Percentiles rank a stretch among this genome's conserved stretches.
Conservation (phyloP, 2,329 filamentous ascomycete genomes). For the Aureobasidium sp. region DNA sequence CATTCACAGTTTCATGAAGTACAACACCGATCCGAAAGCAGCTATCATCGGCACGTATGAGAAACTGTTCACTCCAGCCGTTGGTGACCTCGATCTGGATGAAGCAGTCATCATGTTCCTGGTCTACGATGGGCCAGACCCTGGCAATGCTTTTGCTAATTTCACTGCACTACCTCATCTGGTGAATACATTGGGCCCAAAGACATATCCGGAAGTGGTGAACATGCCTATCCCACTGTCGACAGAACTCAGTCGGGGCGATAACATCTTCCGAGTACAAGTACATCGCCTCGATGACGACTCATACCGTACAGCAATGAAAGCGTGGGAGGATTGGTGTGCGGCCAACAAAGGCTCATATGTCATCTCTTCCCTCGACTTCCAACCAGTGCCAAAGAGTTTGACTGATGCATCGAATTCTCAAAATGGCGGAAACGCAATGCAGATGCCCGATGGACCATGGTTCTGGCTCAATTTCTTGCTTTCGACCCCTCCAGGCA, state of each 20-base stretch:
- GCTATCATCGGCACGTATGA: constrained; percentile 30
- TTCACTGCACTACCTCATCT: constrained; percentile 29
- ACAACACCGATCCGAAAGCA: constrained; percentile 31
- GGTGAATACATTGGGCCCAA: constrained; percentile 25
- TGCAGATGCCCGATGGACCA: constrained; percentile 31
- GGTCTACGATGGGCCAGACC: constrained; percentile 30
- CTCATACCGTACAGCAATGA: constrained; percentile 21
- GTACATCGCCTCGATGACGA: constrained; percentile 24
- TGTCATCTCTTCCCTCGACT: constrained; percentile 22
- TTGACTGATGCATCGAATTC: constrained; percentile 29
- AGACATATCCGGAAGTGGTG: constrained; percentile 28
- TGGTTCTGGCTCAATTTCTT: constrained; percentile 30
- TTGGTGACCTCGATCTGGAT: constrained; percentile 25
- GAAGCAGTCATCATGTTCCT: constrained; percentile 30
- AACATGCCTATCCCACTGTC: constrained; percentile 29
- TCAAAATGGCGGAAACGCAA: constrained; percentile 27
- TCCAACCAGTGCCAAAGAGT: constrained; percentile 26
- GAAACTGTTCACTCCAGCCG: constrained; percentile 25
- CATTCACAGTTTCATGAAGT: constrained; percentile 26
- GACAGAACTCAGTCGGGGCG: constrained; percentile 25
- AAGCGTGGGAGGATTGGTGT: constrained; percentile 27
- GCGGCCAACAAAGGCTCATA: constrained; percentile 28
- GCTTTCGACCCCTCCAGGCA: constrained; percentile 22
- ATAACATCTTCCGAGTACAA: constrained; percentile 31
- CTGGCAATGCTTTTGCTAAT: constrained; percentile 28